Base-by-base conservation (phyloP, 1,139 yeast genomes). In the Debaryomyces coudertii region DNA sequence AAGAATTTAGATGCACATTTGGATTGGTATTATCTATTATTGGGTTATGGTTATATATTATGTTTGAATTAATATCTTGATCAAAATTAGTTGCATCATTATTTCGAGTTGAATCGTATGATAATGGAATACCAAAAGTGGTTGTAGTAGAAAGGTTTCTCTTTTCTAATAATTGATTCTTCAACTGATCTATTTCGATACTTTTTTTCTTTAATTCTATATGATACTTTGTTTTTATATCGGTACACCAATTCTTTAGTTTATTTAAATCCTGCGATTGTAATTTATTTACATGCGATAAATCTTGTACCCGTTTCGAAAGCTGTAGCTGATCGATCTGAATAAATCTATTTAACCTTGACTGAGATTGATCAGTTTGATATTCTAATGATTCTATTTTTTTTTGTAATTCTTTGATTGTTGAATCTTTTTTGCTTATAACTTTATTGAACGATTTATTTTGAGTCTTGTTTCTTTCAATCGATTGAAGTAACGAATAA, bases 171-270 rank as follows among this genome's bases (percentile, higher is more conserved):
- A 79, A 53, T 48, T 68, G 69, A 46, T 73, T 69, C 46, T 71
- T 76, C 44, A 78, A 62, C 22, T 59, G 65, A 36, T 67, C 67
- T 15, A 77, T 69, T 38, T 65, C 68, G 20, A 66, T 39, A 22
- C 65, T 62, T 49, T 73, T 72, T 53, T 63, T 64, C 52, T 72
- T 73, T 43, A 74, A 49, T 46, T 77, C 81, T 12, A 73, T 63
- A 14, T 73, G 74, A 48, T 68, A 70, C 47, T 71, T 73, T 3
- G 62, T 56, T 47, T 68, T 66, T 16, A 73, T 50, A 42, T 73
- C 74, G 36, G 53, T 49, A 37, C 65, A 61, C 65, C 69, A 59
- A 43, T 51, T 57, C 42, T 66, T 67, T 41, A 70, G 50, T 43
- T 64, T 62, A 15, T 53, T 53, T 36, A 71, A 47, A 50, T 71